Evolutionary conservation across 1,139 yeast genomes (phyloP).

Genomic region (Lizanozyma gosingica): DNA sequence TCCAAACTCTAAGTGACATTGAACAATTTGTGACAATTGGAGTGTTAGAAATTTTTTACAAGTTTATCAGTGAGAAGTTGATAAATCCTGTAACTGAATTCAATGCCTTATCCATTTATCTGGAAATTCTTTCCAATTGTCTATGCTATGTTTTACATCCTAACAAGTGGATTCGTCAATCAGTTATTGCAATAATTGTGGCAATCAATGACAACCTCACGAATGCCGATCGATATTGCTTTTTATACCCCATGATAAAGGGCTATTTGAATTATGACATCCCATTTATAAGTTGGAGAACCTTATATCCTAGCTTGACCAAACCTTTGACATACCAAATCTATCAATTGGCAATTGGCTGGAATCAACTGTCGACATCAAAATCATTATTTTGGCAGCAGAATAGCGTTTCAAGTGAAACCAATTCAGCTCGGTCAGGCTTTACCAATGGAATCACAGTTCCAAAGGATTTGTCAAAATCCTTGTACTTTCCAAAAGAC

Average conservation of each 20-base stretch:
- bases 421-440: conserved; percentile 8
- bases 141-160: conserved; percentile 59
- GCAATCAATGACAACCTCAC: conserved; percentile 55
- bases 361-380: conserved; percentile 59
- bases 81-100: conserved; percentile 32
- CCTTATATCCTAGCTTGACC: conserved; percentile 55
- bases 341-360: conserved; percentile 54
- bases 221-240: conserved; percentile 74
- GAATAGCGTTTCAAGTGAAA: conserved; percentile 7
- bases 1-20: conserved; percentile 74
- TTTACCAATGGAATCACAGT: conserved; percentile 7
- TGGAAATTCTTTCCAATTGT: conserved; percentile 25
- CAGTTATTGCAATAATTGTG: conserved; percentile 52
- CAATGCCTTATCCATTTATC: conserved; percentile 32
- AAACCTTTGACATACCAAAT: conserved; percentile 60
- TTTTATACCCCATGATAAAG: conserved; percentile 73
- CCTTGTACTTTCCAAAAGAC: conserved; percentile 24
- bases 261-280: conserved; percentile 74
- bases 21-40: conserved; percentile 79
- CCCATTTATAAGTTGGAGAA: conserved; percentile 54
- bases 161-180: conserved; percentile 75
- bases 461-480: conserved; percentile 29
- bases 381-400: conserved; percentile 69
- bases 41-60: conserved; percentile 55
- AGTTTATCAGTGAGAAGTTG: conserved; percentile 22